A percentile compares a stretch with the other conserved stretches of the same genome.
These are phyloP conservation scores for Trametes coccinea DNA, from an alignment of 768 basidiomycete genomes.

Conservation along the genomic window DNA sequence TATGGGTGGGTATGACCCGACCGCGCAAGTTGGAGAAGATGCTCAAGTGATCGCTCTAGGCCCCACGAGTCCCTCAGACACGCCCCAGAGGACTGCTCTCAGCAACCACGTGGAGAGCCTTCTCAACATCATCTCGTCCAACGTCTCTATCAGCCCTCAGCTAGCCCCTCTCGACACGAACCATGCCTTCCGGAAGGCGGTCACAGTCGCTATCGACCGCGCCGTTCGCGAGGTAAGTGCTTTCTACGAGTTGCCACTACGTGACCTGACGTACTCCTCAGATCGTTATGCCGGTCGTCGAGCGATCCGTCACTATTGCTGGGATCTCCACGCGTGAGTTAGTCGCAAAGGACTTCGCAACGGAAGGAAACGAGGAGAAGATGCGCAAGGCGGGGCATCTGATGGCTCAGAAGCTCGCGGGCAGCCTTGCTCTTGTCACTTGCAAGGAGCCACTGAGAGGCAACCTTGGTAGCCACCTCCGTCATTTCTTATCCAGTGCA, in stretches of 20 bases:
- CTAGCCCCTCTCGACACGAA: slow-evolving; percentile 75
- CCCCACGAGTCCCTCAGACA: slow-evolving; percentile 58
- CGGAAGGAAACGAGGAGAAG: slow-evolving; percentile 88
- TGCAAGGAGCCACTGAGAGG: slow-evolving; percentile 96
- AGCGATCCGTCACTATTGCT: slow-evolving; percentile 96
- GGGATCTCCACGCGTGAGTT: slow-evolving; percentile 96
- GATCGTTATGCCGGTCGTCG: slow-evolving; percentile 97
- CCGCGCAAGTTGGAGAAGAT: slow-evolving; percentile 50
- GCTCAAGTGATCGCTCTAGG: slow-evolving; percentile 65
- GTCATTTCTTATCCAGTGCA: slow-evolving; percentile 79
- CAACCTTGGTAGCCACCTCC: slow-evolving; percentile 86
- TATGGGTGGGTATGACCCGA: slow-evolving; percentile 67
- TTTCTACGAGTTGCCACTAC: background rate
- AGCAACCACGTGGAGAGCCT: slow-evolving; percentile 83
- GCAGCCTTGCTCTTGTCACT: slow-evolving; percentile 93
- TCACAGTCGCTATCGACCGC: slow-evolving; percentile 88
- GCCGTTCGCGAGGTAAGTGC: slow-evolving; percentile 84
- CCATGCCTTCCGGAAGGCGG: slow-evolving; percentile 84
- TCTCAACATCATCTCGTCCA: slow-evolving; percentile 64
- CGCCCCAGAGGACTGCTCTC: slow-evolving; percentile 54
- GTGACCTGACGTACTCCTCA: slow-evolving; percentile 31
- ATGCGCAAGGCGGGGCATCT: slow-evolving; percentile 89
- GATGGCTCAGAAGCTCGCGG: slow-evolving; percentile 97
- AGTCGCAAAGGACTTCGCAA: slow-evolving; percentile 93
- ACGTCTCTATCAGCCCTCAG: slow-evolving; percentile 76